A percentile compares a stretch with the other conserved stretches of the same genome.
Evolutionary conservation across 2,329 filamentous ascomycete species (phyloP).

Genomic region (Sphaerulina musiva): DNA sequence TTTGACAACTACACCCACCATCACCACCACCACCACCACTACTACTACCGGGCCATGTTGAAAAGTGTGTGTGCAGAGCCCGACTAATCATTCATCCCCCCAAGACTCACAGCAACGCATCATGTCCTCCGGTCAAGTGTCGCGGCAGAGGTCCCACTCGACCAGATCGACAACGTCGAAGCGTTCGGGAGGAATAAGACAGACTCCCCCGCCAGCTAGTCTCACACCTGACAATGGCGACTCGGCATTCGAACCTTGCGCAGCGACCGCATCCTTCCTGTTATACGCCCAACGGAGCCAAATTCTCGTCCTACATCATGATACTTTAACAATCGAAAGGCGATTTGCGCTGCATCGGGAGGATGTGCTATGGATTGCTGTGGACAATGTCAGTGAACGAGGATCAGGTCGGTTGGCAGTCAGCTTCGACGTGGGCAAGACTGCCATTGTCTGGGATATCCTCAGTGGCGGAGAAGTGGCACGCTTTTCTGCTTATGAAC

Average conservation of each 20-base stretch:
- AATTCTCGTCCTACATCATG: conserved; percentile 84
- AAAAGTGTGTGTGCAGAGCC: conserved; percentile 7
- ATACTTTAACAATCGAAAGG: conserved; percentile 81
- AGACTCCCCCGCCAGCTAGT: conserved; percentile 38
- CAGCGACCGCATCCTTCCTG: conserved; percentile 83
- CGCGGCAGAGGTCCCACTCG: conserved; percentile 37
- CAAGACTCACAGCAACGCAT: conserved; percentile 20
- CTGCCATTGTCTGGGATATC: conserved; percentile 93
- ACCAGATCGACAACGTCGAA: conserved; percentile 12
- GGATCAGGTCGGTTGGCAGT: conserved; percentile 81
- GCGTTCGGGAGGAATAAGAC: conserved; percentile 11
- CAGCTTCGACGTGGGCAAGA: conserved; percentile 86
- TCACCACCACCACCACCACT: background rate
- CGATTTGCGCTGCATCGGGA: conserved; percentile 78
- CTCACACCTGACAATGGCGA: conserved; percentile 44
- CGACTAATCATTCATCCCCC: conserved; percentile 21
- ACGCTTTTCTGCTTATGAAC: conserved; percentile 86
- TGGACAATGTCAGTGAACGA: conserved; percentile 84
- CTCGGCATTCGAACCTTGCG: conserved; percentile 71
- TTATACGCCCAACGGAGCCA: conserved; percentile 77
- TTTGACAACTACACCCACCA: conserved; percentile 16
- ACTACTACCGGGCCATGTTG: conserved; percentile 19
- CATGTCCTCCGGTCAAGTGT: conserved; percentile 42
- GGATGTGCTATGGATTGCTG: conserved; percentile 74
- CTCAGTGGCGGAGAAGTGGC: conserved; percentile 85